Conservation (phyloP, 2,329 filamentous ascomycete genomes). For the Colletotrichum liriopes region DNA sequence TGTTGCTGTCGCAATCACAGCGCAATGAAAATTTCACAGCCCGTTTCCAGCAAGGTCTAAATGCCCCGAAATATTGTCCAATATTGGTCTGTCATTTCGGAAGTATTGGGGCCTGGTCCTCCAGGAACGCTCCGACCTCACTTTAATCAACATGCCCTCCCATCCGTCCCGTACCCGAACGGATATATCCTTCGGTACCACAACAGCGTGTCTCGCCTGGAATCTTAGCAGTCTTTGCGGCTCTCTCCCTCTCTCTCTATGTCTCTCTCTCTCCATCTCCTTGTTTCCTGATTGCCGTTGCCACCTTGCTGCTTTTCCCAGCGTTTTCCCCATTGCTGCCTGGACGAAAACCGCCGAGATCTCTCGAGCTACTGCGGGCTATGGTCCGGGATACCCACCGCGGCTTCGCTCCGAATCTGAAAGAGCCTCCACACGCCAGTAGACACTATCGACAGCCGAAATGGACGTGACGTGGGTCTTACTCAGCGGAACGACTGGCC, state of each 20-base stretch:
- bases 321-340: not conserved
- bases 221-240: not conserved
- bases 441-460: conserved; percentile 3
- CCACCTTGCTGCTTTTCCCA: not conserved
- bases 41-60: not conserved
- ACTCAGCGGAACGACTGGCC: conserved; percentile 13
- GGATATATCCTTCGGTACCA: conserved; percentile 8
- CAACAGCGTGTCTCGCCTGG: not conserved
- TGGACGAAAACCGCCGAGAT: conserved; percentile 1
- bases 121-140: conserved; percentile 14
- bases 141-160: not conserved
- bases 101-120: conserved; percentile 2
- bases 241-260: not conserved
- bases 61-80: not conserved
- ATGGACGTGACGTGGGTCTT: conserved; percentile 24
- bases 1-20: not conserved
- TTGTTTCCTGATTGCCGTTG: not conserved
- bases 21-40: not conserved
- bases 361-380: conserved; percentile 3
- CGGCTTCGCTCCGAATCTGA: not conserved
- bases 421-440: not conserved
- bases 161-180: not conserved
- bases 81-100: not conserved
- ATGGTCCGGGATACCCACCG: not conserved
- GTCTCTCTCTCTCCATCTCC: not conserved